phyloP scores from a whole-genome alignment of 225 moss, liverwort and hornwort species.

The Physcomitrium patens region DNA sequence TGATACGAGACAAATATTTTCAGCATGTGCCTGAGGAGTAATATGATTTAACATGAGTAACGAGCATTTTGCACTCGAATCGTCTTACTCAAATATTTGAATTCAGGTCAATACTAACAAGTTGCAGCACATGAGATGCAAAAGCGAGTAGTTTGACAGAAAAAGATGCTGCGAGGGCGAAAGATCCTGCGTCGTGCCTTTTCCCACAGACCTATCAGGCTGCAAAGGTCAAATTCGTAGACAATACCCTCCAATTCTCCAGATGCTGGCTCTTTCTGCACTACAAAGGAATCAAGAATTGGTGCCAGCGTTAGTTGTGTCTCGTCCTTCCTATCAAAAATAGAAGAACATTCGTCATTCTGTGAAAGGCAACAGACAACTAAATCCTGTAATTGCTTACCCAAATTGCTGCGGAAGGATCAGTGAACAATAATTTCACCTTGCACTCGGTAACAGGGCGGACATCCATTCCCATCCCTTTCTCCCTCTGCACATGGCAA shows the following conservation, averaged over 20 bases:
- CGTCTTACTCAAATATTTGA: not conserved
- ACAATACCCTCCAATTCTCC: constrained; percentile 48
- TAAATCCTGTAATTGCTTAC: constrained; percentile 24
- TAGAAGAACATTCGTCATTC: not conserved
- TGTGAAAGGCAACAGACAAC: not conserved
- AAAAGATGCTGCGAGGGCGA: not conserved
- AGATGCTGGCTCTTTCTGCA: constrained; percentile 51
- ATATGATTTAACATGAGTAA: not conserved
- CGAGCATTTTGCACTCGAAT: not conserved
- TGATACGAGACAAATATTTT: not conserved
- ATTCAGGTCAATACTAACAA: too few species aligned
- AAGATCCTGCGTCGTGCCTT: constrained; percentile 36
- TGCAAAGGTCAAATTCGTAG: constrained; percentile 51
- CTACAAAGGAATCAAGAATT: not conserved
- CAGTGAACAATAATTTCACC: constrained; percentile 44
- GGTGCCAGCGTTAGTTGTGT: not conserved
- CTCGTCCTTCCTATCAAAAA: not conserved
- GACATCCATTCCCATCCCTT: constrained; percentile 40
- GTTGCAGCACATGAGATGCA: too few species aligned
- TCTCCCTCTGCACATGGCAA: constrained; percentile 39
- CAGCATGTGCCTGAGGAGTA: not conserved
- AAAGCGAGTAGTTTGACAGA: not conserved
- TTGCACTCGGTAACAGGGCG: constrained; percentile 38
- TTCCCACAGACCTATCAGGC: constrained; percentile 51
- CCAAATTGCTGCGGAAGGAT: constrained; percentile 55